Percentiles rank a stretch among this genome's conserved stretches.
phyloP scores from a whole-genome alignment of 208 protist genomes.

The Crithidia expoeki region DNA sequence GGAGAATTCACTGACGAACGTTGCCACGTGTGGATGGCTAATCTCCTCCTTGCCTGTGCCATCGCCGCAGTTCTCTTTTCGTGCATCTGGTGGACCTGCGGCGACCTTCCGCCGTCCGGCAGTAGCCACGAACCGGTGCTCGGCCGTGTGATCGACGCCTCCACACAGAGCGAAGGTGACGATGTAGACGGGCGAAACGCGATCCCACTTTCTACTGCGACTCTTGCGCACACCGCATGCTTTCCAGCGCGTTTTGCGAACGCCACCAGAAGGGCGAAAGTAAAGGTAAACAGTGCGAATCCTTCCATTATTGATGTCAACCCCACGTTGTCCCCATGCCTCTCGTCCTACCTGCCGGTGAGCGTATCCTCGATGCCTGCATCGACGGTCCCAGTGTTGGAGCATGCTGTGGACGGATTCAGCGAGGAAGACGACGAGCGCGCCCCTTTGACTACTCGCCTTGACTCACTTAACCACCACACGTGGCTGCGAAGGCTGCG shows the following conservation, averaged over 20 bases:
- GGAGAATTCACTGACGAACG: neutral
- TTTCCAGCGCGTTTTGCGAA: no score
- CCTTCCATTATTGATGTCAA: no score
- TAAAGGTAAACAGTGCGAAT: neutral
- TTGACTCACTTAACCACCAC: no score
- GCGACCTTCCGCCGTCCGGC: constrained; percentile 10
- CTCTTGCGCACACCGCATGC: no score
- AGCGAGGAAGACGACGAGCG: no score
- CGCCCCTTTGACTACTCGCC: no score
- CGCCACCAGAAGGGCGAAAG: no score
- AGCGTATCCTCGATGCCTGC: neutral
- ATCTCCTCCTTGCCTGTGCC: neutral
- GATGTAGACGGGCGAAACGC: neutral
- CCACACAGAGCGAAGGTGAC: neutral
- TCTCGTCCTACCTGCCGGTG: no score
- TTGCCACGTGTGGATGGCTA: constrained; percentile 4
- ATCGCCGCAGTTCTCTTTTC: neutral
- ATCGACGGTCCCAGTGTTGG: neutral
- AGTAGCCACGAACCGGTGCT: constrained; percentile 6
- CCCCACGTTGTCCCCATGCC: neutral
- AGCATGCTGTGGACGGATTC: no score
- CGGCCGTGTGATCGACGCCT: neutral
- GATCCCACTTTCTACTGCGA: no score
- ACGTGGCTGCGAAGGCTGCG: neutral
- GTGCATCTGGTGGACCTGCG: constrained; percentile 12